Conservation (phyloP, 805 yeast genomes). For the Candida morakotiae region DNA sequence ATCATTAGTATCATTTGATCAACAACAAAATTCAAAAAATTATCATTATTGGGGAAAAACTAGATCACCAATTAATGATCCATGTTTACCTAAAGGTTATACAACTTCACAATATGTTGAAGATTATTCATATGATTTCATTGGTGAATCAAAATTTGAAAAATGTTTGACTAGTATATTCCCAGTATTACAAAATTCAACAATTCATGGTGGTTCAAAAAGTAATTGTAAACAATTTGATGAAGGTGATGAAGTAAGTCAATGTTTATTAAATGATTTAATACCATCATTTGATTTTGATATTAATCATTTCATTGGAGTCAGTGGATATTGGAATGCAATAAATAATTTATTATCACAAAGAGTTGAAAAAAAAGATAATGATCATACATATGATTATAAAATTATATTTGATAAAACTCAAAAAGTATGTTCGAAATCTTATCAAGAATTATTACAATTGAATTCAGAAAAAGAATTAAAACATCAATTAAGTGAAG, state of each 20-base stretch:
- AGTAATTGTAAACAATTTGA: conserved; percentile 29
- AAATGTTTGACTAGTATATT: conserved; percentile 46
- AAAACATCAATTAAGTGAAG: conserved; percentile 29
- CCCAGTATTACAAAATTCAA: conserved; percentile 37
- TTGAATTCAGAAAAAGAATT: conserved; percentile 25
- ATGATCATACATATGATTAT: conserved; percentile 39
- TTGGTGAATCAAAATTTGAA: conserved; percentile 51
- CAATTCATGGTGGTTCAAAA: conserved; percentile 20
- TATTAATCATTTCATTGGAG: conserved; percentile 55
- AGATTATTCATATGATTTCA: conserved; percentile 30
- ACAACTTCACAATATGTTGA: conserved; percentile 19
- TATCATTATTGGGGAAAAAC: conserved; percentile 12
- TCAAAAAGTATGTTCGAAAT: conserved; percentile 42
- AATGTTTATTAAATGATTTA: conserved; percentile 50
- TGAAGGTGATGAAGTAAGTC: conserved; percentile 28
- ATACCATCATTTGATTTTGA: conserved; percentile 57
- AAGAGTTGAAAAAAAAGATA: conserved; percentile 11
- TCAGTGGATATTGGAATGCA: conserved; percentile 66
- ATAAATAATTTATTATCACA: conserved; percentile 41
- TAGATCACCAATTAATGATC: conserved; percentile 41
- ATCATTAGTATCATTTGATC: conserved; percentile 23
- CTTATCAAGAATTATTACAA: conserved; percentile 32
- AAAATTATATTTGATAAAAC: conserved; percentile 41
- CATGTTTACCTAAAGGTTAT: conserved; percentile 54
- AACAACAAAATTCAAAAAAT: conserved; percentile 13